Evolutionary conservation across 345 rosid species (phyloP).

Genomic region (Brassica carinata): DNA sequence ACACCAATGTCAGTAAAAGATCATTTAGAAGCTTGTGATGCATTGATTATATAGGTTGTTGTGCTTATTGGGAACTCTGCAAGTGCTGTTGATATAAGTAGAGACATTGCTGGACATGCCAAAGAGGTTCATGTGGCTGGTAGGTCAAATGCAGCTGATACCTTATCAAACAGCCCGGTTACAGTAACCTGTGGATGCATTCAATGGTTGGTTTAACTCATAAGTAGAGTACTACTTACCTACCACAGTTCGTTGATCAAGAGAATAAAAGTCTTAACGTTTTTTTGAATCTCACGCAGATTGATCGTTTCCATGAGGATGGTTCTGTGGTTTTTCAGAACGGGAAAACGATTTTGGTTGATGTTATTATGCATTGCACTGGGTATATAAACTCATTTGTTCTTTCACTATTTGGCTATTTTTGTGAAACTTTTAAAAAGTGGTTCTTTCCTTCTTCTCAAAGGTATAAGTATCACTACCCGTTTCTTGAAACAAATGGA

Average conservation of each 20-base stretch:
- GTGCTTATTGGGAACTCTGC: too few relatives aligned
- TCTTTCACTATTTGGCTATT: conserved; percentile 28
- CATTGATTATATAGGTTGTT: conserved; percentile 50
- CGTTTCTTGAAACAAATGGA: conserved; percentile 82
- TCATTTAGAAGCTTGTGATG: neutral
- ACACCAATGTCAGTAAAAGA: neutral
- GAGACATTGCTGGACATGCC: conserved; percentile 55
- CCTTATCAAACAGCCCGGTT: conserved; percentile 47
- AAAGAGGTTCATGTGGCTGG: conserved; percentile 70
- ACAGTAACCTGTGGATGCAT: conserved; percentile 66
- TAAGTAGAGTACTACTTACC: neutral
- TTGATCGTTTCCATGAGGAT: conserved; percentile 57
- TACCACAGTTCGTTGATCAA: neutral
- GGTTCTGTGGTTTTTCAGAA: conserved; percentile 65
- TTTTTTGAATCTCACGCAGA: conserved; percentile 46
- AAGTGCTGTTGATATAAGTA: conserved; percentile 69
- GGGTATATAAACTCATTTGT: conserved; percentile 45
- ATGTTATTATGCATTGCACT: conserved; percentile 78
- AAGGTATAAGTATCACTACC: conserved; percentile 89
- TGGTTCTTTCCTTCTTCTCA: neutral
- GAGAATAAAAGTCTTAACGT: neutral
- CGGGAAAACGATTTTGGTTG: conserved; percentile 50
- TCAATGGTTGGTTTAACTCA: conserved; percentile 58
- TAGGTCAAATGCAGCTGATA: conserved; percentile 54
- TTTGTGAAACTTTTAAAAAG: neutral